Base-by-base conservation (phyloP, 805 yeast species). In the Pichia scutulata region DNA sequence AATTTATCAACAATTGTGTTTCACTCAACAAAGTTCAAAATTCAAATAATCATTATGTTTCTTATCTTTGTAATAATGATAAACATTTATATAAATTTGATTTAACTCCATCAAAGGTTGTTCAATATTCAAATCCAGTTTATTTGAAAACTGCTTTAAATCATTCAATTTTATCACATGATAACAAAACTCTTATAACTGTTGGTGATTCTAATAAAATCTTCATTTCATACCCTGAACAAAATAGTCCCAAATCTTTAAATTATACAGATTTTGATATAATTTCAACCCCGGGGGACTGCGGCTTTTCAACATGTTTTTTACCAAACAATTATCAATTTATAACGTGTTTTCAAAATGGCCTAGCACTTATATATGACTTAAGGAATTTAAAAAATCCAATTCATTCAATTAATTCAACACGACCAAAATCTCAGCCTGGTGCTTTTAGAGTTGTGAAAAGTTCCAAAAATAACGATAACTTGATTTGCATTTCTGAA, bases 301-400 rank as follows among this genome's bases (percentile, higher is more conserved):
- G 84, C 43, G 97, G 96, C 2, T 87, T 89, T 61, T 89, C 95
- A 6, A 81, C 87, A 0, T 78, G 85, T 26, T 89, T 83, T 69
- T 82, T 84, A 52, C 77, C 83, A n/a, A 82, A 87, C 43, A 95
- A 92, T 21, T 57, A 73, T 47, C 74, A 81, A 54, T 85, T 90
- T 62, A 82, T 93, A 1, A 81, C 86, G 0, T 82, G 89, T 23
- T 89, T 89, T 64, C 96, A 90, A 66, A 89, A 86, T 61, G 98
- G 98, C 7, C 70, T 79, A 21, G 82, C 92, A 52, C 71, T 82
- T 54, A 68, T 90, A 9, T 90, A 82, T 63, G 98, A 90, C 65
- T 63, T 86, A 8, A 71, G 98, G 55, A 82, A 82, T 53, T 63
- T 80, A 48, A 58, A 67, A 1, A 57, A 64, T 9, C 87, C 89